Evolutionary conservation across 2,329 filamentous ascomycete genomes (phyloP).

Genomic region (Exserohilum rostratum): DNA sequence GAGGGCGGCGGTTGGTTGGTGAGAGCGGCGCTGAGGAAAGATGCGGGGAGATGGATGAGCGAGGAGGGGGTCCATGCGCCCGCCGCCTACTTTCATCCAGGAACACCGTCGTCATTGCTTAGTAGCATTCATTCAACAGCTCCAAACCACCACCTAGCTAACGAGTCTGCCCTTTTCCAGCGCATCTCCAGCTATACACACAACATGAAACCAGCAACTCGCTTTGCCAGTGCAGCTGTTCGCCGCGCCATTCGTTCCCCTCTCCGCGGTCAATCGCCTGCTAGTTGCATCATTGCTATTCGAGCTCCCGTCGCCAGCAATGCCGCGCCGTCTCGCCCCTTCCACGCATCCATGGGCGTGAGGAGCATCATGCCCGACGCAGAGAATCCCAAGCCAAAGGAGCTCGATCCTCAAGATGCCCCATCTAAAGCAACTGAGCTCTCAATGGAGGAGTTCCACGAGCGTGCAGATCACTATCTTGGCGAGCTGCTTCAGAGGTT

Average conservation of each 20-base stretch:
- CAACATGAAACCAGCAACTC: slow-evolving; percentile 34
- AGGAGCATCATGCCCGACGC: slow-evolving; percentile 54
- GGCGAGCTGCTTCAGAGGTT: slow-evolving; percentile 63
- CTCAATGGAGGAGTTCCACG: slow-evolving; percentile 74
- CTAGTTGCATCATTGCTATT: slow-evolving; percentile 35
- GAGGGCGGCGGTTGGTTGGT: background rate
- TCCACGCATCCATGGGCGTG: slow-evolving; percentile 33
- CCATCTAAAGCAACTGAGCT: slow-evolving; percentile 67
- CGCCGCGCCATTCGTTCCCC: slow-evolving; percentile 31
- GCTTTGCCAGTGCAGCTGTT: slow-evolving; percentile 26
- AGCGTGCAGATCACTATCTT: slow-evolving; percentile 77
- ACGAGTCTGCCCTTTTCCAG: background rate
- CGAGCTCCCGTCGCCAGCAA: slow-evolving; percentile 19
- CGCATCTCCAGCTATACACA: background rate
- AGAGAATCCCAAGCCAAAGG: slow-evolving; percentile 46
- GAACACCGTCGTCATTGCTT: slow-evolving; percentile 12
- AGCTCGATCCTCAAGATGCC: slow-evolving; percentile 43
- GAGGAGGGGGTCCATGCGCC: slow-evolving; percentile 11
- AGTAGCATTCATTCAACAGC: background rate
- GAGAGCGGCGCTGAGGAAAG: background rate
- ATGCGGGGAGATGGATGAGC: slow-evolving; percentile 13
- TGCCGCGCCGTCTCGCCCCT: slow-evolving; percentile 23
- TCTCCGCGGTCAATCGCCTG: slow-evolving; percentile 25
- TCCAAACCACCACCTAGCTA: no score
- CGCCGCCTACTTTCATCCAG: slow-evolving; percentile 6